phyloP scores from a whole-genome alignment of 192 early-diverging fungal species.

The Umbelopsis isabellina region DNA sequence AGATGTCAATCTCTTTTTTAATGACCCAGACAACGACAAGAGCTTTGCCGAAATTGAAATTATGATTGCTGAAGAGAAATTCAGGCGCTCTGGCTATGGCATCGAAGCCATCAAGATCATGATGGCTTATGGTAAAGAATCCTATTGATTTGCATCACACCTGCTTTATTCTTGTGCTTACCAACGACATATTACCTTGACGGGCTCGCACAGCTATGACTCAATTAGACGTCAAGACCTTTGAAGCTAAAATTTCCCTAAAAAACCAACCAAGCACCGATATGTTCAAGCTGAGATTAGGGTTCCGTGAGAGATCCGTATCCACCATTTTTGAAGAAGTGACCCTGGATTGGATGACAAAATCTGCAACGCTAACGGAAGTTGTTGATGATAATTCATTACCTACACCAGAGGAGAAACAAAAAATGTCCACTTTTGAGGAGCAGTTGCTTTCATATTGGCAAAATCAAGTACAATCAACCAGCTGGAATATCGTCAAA shows the following conservation, averaged over 20 bases:
- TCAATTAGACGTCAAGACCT: slow-evolving; percentile 52
- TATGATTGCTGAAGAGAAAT: slow-evolving; percentile 84
- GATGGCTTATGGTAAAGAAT: slow-evolving; percentile 64
- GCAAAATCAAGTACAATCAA: background rate
- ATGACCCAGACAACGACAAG: slow-evolving; percentile 70
- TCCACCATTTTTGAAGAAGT: slow-evolving; percentile 71
- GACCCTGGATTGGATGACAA: slow-evolving; percentile 54
- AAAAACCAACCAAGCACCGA: slow-evolving; percentile 62
- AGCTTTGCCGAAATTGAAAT: slow-evolving; percentile 86
- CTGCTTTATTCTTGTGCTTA: background rate
- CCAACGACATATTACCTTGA: background rate
- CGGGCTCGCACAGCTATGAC: slow-evolving; percentile 3
- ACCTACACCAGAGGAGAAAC: background rate
- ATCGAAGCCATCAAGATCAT: slow-evolving; percentile 61
- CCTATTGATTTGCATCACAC: background rate
- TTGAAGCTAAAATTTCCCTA: slow-evolving; percentile 68
- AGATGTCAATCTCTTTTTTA: slow-evolving; percentile 94
- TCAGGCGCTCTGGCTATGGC: slow-evolving; percentile 56
- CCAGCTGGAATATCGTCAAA: background rate
- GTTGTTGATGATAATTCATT: background rate
- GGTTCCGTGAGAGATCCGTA: slow-evolving; percentile 52
- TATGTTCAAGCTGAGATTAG: slow-evolving; percentile 62
- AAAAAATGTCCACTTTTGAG: background rate
- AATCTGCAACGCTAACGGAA: background rate
- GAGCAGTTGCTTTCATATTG: background rate